Base-by-base conservation (phyloP, 225 moss, liverwort and hornwort genomes). In the Lunularia cruciata region DNA sequence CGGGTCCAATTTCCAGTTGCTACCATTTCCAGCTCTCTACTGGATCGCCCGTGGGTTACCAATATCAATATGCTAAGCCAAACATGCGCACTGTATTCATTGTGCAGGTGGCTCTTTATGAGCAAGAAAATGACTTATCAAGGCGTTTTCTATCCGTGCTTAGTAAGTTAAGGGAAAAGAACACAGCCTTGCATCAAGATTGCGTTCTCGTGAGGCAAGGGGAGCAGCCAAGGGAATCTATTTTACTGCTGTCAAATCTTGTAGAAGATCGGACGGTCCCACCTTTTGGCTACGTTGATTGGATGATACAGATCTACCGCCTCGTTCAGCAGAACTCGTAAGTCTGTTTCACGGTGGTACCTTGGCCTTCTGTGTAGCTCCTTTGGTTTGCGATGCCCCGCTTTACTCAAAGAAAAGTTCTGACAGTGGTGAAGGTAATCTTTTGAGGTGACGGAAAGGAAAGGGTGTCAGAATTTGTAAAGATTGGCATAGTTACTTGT, bases 191-290 rank as follows among this genome's bases (percentile, higher is more conserved):
- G 8, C 83, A 87, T 49, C 90, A 92, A 72, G 75, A 81, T n/a
- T 96, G 88, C 53, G 72, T 73, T 63, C 79, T 77, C 43, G 86
- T 96, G 64, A 81, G 87, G 61, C 95, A 92, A 73, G 95, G 92
- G 26, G 95, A 96, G 72, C 95, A 96, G 74, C 95, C 92, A 39
- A 83, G 80, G 78, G 95, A 96, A 86, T 90, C 90, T 22, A 69
- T 39, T 45, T 69, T 96, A 69, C 72, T 96, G 67, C 84, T 96
- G 35, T 46, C 83, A 36, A 92, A 87, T 74, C 79, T 92, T 25
- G 71, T 96, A 25, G 95, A 96, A 83, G 92, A 96, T 76, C 88
- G 86, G 74, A 84, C 83, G 18, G 73, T 82, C 12, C 85, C 77
- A 34, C 75, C 86, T n/a, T 86, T 67, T 73, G 90, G 90, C 8